phyloP scores from a whole-genome alignment of 306 rosid species.

The Medicago arabica region DNA sequence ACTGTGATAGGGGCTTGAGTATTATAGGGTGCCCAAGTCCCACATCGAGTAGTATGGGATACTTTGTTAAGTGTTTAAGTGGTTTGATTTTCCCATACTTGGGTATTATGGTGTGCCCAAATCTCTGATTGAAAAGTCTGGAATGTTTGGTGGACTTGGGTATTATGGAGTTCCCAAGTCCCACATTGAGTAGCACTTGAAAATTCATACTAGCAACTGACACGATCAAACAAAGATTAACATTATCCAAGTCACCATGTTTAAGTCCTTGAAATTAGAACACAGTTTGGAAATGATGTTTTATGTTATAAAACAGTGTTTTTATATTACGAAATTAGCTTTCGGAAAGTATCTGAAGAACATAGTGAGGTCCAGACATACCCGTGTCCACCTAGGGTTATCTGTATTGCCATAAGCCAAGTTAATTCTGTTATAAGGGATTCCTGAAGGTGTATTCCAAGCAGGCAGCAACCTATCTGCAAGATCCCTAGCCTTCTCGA shows the following conservation, averaged over 20 bases:
- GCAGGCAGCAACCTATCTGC: conserved; percentile 75
- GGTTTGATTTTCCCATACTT: not conserved
- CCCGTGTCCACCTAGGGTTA: conserved; percentile 68
- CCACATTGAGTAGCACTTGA: not conserved
- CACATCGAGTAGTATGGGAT: not conserved
- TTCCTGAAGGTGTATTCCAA: conserved; percentile 75
- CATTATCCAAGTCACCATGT: not conserved
- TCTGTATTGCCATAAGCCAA: conserved; percentile 55
- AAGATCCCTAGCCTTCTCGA: conserved; percentile 65
- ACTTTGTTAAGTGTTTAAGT: not conserved
- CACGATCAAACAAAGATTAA: not conserved
- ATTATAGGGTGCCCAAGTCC: not conserved
- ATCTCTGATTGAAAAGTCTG: not conserved
- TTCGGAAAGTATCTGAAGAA: conserved; percentile 23
- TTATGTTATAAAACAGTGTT: conserved; percentile 30
- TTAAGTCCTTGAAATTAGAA: not conserved
- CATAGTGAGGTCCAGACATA: conserved; percentile 38
- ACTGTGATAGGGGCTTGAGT: not conserved
- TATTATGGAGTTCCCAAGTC: not conserved
- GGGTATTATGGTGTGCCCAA: not conserved
- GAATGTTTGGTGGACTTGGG: not conserved
- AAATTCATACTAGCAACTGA: not conserved
- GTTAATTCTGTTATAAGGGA: conserved; percentile 69
- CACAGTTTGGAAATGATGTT: not conserved
- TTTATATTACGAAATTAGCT: not conserved